Evolutionary conservation across 1,284 basidiomycete genomes (phyloP).

Genomic region (Trichosporon asahii): DNA sequence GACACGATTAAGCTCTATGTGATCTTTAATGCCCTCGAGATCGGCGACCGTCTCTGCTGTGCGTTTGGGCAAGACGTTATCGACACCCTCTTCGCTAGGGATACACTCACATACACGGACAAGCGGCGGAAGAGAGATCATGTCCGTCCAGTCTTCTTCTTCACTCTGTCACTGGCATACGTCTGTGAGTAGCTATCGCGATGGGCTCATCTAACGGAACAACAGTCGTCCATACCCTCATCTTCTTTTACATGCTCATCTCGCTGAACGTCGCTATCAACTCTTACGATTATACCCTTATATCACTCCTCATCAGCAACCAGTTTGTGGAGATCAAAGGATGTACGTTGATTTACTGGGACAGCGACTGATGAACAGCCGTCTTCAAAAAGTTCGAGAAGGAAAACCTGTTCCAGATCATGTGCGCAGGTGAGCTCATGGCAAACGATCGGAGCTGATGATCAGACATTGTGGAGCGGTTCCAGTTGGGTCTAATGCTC

Average conservation of each 20-base stretch:
- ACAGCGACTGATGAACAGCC: slow-evolving; percentile 36
- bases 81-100: slow-evolving; percentile 91
- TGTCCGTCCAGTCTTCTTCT: slow-evolving; percentile 74
- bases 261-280: slow-evolving; percentile 97
- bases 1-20: slow-evolving; percentile 99
- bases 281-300: slow-evolving; percentile 92
- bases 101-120: slow-evolving; percentile 62
- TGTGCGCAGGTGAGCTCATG: slow-evolving; percentile 71
- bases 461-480: slow-evolving; percentile 94
- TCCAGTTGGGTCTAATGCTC: slow-evolving; percentile 89
- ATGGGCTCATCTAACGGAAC: slow-evolving; percentile 11
- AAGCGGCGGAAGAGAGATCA: slow-evolving; percentile 49
- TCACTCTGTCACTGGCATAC: slow-evolving; percentile 77
- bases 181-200: slow-evolving; percentile 60
- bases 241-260: slow-evolving; percentile 95
- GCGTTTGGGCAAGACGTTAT: slow-evolving; percentile 97
- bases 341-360: slow-evolving; percentile 53
- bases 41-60: slow-evolving; percentile 89
- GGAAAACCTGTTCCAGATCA: slow-evolving; percentile 98
- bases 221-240: slow-evolving; percentile 85
- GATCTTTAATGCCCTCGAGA: slow-evolving; percentile 98
- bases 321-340: slow-evolving; percentile 99
- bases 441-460: background rate
- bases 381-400: slow-evolving; percentile 99
- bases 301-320: slow-evolving; percentile 92